Evolutionary conservation across 371 early-diverging fungal species (phyloP).

Genomic region (Lichtheimia ramosa): DNA sequence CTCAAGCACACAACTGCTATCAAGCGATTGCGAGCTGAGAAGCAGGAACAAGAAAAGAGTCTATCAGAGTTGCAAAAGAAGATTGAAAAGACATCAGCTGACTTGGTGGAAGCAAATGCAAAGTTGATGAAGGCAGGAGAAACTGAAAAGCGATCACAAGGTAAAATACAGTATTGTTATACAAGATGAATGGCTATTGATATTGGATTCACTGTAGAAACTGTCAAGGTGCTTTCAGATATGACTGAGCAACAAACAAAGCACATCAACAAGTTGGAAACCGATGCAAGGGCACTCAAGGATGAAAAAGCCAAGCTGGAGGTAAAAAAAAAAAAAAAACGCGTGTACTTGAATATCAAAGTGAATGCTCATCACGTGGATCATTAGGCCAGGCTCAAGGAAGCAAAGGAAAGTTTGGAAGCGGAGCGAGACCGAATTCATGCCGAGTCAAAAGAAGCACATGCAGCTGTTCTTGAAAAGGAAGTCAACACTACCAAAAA

Average conservation of each 20-base stretch:
- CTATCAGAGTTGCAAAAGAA: constrained; percentile 60
- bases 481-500: constrained; percentile 53
- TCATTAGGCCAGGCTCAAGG: constrained; percentile 15
- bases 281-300: constrained; percentile 6
- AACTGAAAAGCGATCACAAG: constrained; percentile 56
- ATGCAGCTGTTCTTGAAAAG: constrained; percentile 57
- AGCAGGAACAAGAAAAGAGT: constrained; percentile 62
- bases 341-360: neutral
- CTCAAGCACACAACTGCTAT: constrained; percentile 70
- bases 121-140: constrained; percentile 50
- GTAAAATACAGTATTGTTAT: constrained; percentile 15
- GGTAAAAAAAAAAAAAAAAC: neutral
- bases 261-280: constrained; percentile 46
- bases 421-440: constrained; percentile 39
- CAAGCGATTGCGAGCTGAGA: constrained; percentile 72
- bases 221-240: constrained; percentile 50
- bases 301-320: constrained; percentile 1
- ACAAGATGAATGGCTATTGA: too few relatives aligned
- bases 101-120: constrained; percentile 54
- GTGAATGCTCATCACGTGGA: neutral
- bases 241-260: constrained; percentile 65
- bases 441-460: constrained; percentile 44
- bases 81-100: constrained; percentile 51
- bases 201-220: constrained; percentile 26
- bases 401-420: constrained; percentile 24